Base-by-base conservation (phyloP, 2,329 filamentous ascomycete genomes). In the Colletotrichum costaricense region DNA sequence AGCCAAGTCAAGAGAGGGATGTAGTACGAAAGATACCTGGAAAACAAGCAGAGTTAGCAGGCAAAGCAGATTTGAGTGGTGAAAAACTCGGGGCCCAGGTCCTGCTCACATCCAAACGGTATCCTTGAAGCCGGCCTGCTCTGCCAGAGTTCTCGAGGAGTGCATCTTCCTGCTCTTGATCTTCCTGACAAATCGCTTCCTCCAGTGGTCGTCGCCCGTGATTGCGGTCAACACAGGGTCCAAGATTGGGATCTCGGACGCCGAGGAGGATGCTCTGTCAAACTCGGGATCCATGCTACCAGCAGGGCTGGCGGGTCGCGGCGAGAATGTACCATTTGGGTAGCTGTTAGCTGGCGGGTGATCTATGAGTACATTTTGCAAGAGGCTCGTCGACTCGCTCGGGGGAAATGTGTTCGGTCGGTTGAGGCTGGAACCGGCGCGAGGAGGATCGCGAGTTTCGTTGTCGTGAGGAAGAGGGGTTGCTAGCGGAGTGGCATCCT, bases 1-100 rank as follows among this genome's bases (percentile, higher is more conserved):
- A 97, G 93, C 97, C 97, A 99, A 76, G 93, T 95, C 76, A 98
- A 86, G 74, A 95, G 94, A 0, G 97, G 97, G 58, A 99, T 87
- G 81, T 99, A 99, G 85, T 99, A 98, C 4, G 93, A 92, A 74
- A 98, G 83, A 80, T 98, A 98, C 90, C 93, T 95, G 73, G 11
- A 30, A 9, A 71, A 33, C 57, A 64, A 16, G 26, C 58, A 26
- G 11, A 8, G 42, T 73, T 42, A 75, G 52, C 46, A 11, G 28
- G 52, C 11, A 24, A 33, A 22, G 42, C 8, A 22, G 28, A 24
- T 7, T 26, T 26, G 9, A 49, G 46, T 6, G 11, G n/a, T 33
- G 24, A 82, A 90, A 14, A 55, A 11, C 52, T 26, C 38, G 14
- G 16, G 16, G 2, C 19, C 38, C 5, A 7, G 2, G n/a, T 14